Base-by-base conservation (phyloP, 352 stramenopile genomes). In the Blastocystis hominis region DNA sequence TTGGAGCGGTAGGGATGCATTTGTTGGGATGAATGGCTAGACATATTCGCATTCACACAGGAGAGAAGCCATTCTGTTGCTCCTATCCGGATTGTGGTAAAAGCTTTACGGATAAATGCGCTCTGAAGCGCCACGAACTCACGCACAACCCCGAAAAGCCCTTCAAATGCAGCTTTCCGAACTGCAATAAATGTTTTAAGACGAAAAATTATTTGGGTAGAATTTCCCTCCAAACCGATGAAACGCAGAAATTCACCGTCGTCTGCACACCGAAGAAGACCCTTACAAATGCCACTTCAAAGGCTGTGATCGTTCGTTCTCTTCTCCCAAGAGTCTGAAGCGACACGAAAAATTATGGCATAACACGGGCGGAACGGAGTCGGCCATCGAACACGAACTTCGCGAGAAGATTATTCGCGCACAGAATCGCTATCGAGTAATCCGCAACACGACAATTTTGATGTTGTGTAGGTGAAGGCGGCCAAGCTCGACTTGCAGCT, bases 131-230 rank as follows among this genome's bases (percentile, higher is more conserved):
- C 38, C 88, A 90, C 38, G 88, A 90, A 59, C 50, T 84, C 46
- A 77, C 88, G 30, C 88, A 90, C 50, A 86, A 66, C 30, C 42
- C 81, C 66, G 63, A 75, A 6, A 90, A 89, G 50, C 88, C 87
- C n/a, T 90, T 72, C 63, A 89, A 86, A 75, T 90, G 88, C 46
- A 70, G 68, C 6, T 76, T 86, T 46, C 53, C 40, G 7, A 88
- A 88, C 38, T 90, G 88, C 72, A 69, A 86, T 2, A 90, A 90
- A 34, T 55, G 40, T 59, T 90, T 89, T 46, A 90, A 90, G 47
- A 75, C 84, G n/a, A 90, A 90, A 36, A 87, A 78, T 40, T 90
- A 90, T 87, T 56, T 88, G 10, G 81, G 81, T 88, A 9, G 1
- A 17, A 9, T 30, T 17, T 50, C 20, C 7, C 5, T 20, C 24